Evolutionary conservation across 176 grass and related monocot species (phyloP).

Genomic region (Stipa capillata): DNA sequence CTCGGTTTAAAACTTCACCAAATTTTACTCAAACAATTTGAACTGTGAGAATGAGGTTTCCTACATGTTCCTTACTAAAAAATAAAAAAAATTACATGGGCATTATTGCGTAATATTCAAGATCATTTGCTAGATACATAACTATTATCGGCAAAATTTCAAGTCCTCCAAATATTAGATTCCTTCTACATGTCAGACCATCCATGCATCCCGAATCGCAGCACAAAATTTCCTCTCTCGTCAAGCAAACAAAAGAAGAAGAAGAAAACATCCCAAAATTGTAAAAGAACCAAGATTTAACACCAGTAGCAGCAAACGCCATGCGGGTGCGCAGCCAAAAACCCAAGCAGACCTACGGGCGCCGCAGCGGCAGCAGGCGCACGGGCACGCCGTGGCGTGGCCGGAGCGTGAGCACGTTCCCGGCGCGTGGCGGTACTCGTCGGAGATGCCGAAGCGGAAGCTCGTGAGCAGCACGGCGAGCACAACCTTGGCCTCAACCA

Average conservation of each 20-base stretch:
- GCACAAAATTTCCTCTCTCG: conserved; percentile 7
- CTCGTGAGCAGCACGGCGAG: conserved; percentile 62
- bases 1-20: not conserved
- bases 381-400: conserved; percentile 76
- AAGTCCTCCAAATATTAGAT: not conserved
- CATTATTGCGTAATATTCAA: not conserved
- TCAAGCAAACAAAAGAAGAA: not conserved
- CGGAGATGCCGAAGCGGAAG: conserved; percentile 80
- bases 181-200: not conserved
- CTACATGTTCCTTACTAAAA: not conserved
- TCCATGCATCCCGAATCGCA: not conserved
- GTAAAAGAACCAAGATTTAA: not conserved
- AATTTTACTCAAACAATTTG: not conserved
- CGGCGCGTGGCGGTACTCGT: conserved; percentile 81
- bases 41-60: not conserved
- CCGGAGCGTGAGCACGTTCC: conserved; percentile 75
- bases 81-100: too few relatives aligned
- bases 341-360: not conserved
- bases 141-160: not conserved
- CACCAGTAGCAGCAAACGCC: not conserved
- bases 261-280: not conserved
- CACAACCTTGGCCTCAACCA: conserved; percentile 77
- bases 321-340: not conserved
- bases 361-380: conserved; percentile 43
- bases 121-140: not conserved